Percentiles rank a stretch among this genome's conserved stretches.
Conservation (phyloP, 2,329 filamentous ascomycete genomes). For the Tolypocladium album region DNA sequence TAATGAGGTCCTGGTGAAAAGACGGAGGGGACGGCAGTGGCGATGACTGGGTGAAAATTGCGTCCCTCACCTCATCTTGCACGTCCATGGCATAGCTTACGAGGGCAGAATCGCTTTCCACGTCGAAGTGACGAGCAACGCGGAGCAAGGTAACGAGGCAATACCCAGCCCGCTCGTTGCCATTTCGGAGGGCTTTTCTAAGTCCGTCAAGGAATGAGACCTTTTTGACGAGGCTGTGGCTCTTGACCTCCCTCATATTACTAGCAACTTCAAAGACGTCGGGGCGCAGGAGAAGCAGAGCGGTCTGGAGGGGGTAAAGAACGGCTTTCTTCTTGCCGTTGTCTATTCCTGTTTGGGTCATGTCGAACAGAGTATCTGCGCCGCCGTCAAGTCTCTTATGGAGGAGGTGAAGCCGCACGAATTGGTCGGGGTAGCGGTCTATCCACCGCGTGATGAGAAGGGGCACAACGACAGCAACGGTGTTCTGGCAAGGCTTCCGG, state of each 20-base stretch:
- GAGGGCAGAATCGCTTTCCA: conserved; percentile 51
- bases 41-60: conserved; percentile 46
- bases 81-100: conserved; percentile 60
- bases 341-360: conserved; percentile 52
- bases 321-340: conserved; percentile 42
- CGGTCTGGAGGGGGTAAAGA: conserved; percentile 52
- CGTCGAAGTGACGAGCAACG: conserved; percentile 52
- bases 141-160: conserved; percentile 53
- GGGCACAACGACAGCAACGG: conserved; percentile 51
- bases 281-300: conserved; percentile 51
- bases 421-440: conserved; percentile 53
- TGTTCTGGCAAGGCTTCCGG: conserved; percentile 51
- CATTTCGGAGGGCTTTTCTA: conserved; percentile 51
- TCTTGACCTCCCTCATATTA: conserved; percentile 54
- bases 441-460: conserved; percentile 56
- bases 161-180: conserved; percentile 56
- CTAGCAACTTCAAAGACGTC: conserved; percentile 62
- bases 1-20: conserved; percentile 55
- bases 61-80: conserved; percentile 56
- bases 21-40: conserved; percentile 33
- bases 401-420: conserved; percentile 49
- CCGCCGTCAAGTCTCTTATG: conserved; percentile 54
- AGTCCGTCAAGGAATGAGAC: conserved; percentile 53
- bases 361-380: conserved; percentile 58
- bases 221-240: conserved; percentile 52